Base-by-base conservation (phyloP, 805 yeast species). In the Saturnispora mendoncae region DNA sequence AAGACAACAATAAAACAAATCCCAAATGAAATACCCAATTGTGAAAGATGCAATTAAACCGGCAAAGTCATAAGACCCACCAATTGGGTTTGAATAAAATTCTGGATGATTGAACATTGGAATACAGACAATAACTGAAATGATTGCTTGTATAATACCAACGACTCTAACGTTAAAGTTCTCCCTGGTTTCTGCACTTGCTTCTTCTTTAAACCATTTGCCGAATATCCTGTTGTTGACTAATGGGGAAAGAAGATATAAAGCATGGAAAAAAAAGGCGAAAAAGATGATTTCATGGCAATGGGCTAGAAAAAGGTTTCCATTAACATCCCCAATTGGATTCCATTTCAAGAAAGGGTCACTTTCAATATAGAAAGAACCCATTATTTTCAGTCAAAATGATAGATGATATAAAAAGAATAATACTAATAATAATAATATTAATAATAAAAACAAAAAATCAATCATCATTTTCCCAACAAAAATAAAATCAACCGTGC, bases 121-220 rank as follows among this genome's bases (percentile, higher is more conserved):
- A 36, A 75, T 55, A 25, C 83, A 68, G 7, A 76, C 55, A 7
- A 57, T 56, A 20, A 85, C 62, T 9, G 95, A 78, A 6, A 84
- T 47, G 1, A 84, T 35, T 38, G 92, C 76, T 60, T 92, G 97
- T 15, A 87, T 74, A 76, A 84, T 78, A 2, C 97, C 80, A 3
- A 86, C 95, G 10, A 84, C 70, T 60, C 92, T 97, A 51, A 88
- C 84, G 60, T 92, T 95, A 57, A 85, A 92, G 58, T 90, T 86
- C 47, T 78, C 52, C 56, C 69, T 73, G 31, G 71, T 67, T 51
- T 74, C 74, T 19, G 54, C 48, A 33, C 62, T 60, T 3, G 58
- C 51, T 12, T 40, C 26, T 6, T 41, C 39, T 12, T 46, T 30
- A 62, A 87, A 87, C 44, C 67, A 57, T 17, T 61, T 56, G 4